phyloP scores from a whole-genome alignment of 2,329 filamentous ascomycete species.

The Fusarium lateritium region DNA sequence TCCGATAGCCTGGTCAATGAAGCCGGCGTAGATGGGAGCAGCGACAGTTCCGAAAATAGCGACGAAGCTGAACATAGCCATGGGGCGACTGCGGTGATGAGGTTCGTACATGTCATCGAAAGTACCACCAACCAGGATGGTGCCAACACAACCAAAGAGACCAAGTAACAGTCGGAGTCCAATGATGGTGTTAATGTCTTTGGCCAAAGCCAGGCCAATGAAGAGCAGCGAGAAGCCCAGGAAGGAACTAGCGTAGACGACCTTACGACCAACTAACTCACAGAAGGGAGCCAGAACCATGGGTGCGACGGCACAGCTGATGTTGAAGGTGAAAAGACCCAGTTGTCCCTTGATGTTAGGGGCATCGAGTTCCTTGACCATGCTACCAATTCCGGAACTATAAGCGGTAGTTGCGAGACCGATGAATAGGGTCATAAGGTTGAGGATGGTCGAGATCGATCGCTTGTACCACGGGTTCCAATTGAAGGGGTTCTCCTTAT shows the following conservation, averaged over 20 bases:
- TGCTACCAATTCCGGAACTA: constrained; percentile 41
- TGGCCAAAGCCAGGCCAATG: constrained; percentile 39
- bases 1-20: constrained; percentile 41
- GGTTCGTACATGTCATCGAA: constrained; percentile 48
- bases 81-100: constrained; percentile 41
- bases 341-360: constrained; percentile 41
- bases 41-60: constrained; percentile 45
- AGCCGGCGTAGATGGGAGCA: constrained; percentile 42
- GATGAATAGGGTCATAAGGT: constrained; percentile 44
- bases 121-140: constrained; percentile 44
- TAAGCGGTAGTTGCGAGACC: constrained; percentile 43
- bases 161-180: constrained; percentile 41
- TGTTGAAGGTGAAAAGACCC: constrained; percentile 44
- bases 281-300: constrained; percentile 42
- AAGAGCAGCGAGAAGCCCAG: constrained; percentile 42
- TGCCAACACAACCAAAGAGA: constrained; percentile 45
- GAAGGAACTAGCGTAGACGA: constrained; percentile 40
- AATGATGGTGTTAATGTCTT: constrained; percentile 43
- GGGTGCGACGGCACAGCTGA: constrained; percentile 42
- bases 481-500: constrained; percentile 45
- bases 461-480: constrained; percentile 47
- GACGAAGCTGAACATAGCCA: constrained; percentile 47
- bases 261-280: constrained; percentile 41
- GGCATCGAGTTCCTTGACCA: constrained; percentile 34
- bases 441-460: constrained; percentile 43